Percentiles rank a stretch among this genome's conserved stretches.
Evolutionary conservation across 1,284 basidiomycete genomes (phyloP).

Genomic region (Trichosporon faecale): DNA sequence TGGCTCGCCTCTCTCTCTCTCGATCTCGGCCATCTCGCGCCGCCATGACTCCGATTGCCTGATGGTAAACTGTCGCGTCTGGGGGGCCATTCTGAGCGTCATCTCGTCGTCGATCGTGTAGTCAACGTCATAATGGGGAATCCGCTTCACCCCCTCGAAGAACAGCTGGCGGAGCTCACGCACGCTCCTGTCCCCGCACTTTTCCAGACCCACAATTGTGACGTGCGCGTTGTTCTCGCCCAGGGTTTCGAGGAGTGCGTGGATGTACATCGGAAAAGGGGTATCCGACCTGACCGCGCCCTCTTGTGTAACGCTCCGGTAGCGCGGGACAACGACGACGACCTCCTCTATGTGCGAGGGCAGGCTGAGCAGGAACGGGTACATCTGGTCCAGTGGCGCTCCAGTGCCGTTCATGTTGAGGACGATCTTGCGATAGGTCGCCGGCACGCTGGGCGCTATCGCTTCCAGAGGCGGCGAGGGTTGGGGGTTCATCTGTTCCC

Average conservation of each 20-base stretch:
- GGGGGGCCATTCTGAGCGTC: background rate
- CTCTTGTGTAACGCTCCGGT: background rate
- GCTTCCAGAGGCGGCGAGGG: too few species aligned
- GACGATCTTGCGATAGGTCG: background rate
- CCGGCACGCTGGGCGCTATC: too few species aligned
- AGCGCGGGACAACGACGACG: background rate
- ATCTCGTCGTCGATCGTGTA: background rate
- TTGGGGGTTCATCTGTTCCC: too few species aligned
- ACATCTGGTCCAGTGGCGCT: background rate
- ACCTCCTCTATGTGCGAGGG: background rate
- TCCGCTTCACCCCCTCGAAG: background rate
- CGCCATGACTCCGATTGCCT: too few species aligned
- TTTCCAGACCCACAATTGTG: background rate
- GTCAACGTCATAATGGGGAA: background rate
- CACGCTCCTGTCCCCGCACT: background rate
- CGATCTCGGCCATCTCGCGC: too few species aligned
- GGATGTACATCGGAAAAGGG: background rate
- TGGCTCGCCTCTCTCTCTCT: background rate
- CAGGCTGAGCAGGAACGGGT: background rate
- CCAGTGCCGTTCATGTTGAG: slow-evolving; percentile 1
- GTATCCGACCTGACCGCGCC: too few species aligned
- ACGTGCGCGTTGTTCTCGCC: background rate
- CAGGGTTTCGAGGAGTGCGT: background rate
- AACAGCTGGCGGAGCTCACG: background rate
- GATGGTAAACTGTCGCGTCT: background rate